These are phyloP conservation scores for Flaveria bidentis DNA, from an alignment of 129 eudicot genomes.

Conservation along the genomic window DNA sequence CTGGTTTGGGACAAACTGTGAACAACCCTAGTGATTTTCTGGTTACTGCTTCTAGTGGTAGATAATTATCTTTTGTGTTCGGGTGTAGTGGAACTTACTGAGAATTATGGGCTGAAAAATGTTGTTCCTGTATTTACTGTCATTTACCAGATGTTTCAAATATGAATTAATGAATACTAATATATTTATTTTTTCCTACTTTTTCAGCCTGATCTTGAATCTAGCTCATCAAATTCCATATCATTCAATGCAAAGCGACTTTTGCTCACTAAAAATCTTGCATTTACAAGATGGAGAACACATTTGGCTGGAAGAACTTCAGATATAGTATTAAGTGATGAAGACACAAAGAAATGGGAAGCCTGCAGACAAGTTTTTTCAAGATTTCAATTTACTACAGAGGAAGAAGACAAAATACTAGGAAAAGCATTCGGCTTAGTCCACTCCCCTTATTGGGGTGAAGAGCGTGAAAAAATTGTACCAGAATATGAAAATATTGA, in stretches of 20 bases:
- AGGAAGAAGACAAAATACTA: constrained; percentile 82
- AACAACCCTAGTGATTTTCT: no score
- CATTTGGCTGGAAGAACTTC: constrained; percentile 43
- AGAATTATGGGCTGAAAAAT: no score
- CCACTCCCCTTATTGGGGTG: constrained; percentile 97
- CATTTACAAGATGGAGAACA: constrained; percentile 52
- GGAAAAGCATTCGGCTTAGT: constrained; percentile 93
- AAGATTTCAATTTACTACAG: constrained; percentile 47
- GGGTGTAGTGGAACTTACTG: no score
- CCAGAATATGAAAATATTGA: constrained; percentile 57
- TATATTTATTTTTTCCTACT: constrained; percentile 9
- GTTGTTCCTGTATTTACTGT: no score
- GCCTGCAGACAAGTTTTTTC: constrained; percentile 66
- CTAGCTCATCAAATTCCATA: constrained; percentile 27
- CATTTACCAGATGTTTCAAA: no score
- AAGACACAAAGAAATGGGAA: constrained; percentile 72
- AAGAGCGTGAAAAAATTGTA: constrained; percentile 67
- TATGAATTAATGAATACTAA: background rate
- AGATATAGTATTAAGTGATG: constrained; percentile 47
- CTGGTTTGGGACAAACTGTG: no score
- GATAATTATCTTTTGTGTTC: no score
- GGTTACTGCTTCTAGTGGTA: no score
- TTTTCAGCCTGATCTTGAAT: constrained; percentile 56
- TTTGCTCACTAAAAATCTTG: constrained; percentile 11
- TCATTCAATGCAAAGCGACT: constrained; percentile 28